Base-by-base conservation (phyloP, 2,329 filamentous ascomycete species). In the Epichloe uncinata region DNA sequence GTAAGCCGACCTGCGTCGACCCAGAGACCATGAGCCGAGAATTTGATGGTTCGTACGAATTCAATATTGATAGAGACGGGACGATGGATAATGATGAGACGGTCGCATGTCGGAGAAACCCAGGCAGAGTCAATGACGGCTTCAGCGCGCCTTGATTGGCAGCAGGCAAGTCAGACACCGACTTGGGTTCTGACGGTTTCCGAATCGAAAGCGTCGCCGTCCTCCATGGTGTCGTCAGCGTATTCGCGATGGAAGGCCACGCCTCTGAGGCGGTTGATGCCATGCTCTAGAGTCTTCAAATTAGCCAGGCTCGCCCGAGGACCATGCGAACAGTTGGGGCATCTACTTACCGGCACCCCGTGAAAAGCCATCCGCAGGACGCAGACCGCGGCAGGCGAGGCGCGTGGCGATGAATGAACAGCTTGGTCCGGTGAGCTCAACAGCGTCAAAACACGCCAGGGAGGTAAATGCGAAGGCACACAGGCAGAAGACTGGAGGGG, bases 161-260 rank as follows among this genome's bases (percentile, higher is more conserved):
- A 20, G 18, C 6, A 33, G 34, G 20, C 58, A 50, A 44, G 30
- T 47, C 44, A 16, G 20, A 36, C 30, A 41, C 37, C 42, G 43
- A 52, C 48, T 30, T 52, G 43, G 20, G 37, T n/a, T 35, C 20
- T 13, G 48, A 54, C 9, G 45, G 54, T 47, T 26, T 54, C 45
- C 20, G 16, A 46, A 37, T 49, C 47, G 35, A 48, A 30, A 33
- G 50, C 45, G 42, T 52, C 50, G 41, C 41, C 37, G 35, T 52
- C 46, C 53, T 57, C 62, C 62, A 70, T 8, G 71, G 65, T 18
- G 64, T 53, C 50, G 63, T 58, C 15, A 72, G 53, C 12, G 66
- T 66, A 52, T 64, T 71, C 47, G 65, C 62, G 53, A 74, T 63
- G 42, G 71, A 73, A 49, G 72, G 71, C 69, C 70, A 70, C 48